phyloP scores from a whole-genome alignment of 371 early-diverging fungal species.

The Chytridiales sp. region DNA sequence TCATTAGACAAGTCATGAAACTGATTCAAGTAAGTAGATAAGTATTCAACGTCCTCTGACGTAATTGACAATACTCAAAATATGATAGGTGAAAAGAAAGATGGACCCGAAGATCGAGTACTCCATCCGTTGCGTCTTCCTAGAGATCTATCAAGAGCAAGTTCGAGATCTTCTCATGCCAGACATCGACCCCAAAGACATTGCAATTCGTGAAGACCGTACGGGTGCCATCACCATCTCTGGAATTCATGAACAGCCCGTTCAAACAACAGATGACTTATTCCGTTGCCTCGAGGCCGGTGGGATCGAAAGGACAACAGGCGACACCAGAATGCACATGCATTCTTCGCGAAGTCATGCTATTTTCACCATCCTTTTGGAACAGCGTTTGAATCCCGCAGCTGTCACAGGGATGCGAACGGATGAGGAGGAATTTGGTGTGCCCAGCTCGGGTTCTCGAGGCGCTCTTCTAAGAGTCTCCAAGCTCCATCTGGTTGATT shows the following conservation, averaged over 20 bases:
- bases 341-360: constrained; percentile 44
- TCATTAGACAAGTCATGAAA: constrained; percentile 30
- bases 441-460: neutral
- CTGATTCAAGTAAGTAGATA: constrained; percentile 9
- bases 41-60: neutral
- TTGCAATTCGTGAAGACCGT: constrained; percentile 41
- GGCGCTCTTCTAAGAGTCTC: constrained; percentile 28
- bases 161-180: constrained; percentile 43
- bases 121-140: constrained; percentile 32
- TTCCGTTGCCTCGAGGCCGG: constrained; percentile 41
- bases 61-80: neutral
- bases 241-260: constrained; percentile 32
- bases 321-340: constrained; percentile 46
- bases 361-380: constrained; percentile 43
- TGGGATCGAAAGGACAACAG: constrained; percentile 42
- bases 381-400: constrained; percentile 23
- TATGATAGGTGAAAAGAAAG: constrained; percentile 9
- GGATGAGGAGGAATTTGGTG: neutral
- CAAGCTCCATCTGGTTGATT: constrained; percentile 48
- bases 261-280: constrained; percentile 23
- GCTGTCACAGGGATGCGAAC: constrained; percentile 8
- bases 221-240: constrained; percentile 36
- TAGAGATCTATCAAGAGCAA: constrained; percentile 53
- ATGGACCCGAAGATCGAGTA: constrained; percentile 18
- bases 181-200: constrained; percentile 30